A percentile compares a stretch with the other conserved stretches of the same genome.
Conservation (phyloP, 768 basidiomycete genomes). For the Mrakia blollopis region DNA sequence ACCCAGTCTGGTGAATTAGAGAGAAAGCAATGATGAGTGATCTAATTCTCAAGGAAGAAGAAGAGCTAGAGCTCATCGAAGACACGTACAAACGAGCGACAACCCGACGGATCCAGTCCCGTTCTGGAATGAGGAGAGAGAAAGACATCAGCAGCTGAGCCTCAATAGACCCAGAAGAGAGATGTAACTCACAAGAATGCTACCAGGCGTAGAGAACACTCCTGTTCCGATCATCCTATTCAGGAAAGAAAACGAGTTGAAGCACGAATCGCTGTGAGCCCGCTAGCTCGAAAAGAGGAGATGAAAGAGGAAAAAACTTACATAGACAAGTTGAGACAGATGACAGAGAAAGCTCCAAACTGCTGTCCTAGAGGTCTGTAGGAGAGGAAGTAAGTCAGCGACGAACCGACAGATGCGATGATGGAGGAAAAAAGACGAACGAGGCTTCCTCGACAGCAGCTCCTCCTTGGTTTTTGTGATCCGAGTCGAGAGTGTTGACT, state of each 20-base stretch:
- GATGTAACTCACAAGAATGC: constrained; percentile 18
- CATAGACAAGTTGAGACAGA: constrained; percentile 14
- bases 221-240: constrained; percentile 29
- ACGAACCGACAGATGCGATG: background rate
- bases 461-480: background rate
- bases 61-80: background rate
- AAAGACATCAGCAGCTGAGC: too few relatives aligned
- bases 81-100: constrained; percentile 13
- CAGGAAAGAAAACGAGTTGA: background rate
- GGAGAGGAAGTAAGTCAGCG: background rate
- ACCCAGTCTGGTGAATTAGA: constrained; percentile 17
- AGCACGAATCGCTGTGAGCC: background rate
- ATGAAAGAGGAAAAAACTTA: background rate
- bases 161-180: too few relatives aligned
- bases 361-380: background rate
- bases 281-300: background rate
- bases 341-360: constrained; percentile 9
- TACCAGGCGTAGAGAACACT: constrained; percentile 30
- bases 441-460: background rate
- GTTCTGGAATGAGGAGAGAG: background rate
- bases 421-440: background rate
- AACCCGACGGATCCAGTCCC: constrained; percentile 29
- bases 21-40: background rate
- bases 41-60: background rate
- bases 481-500: background rate